A percentile compares a stretch with the other conserved stretches of the same genome.
Evolutionary conservation across 2,329 filamentous ascomycete species (phyloP).

Genomic region (Trichoderma pleuroti): DNA sequence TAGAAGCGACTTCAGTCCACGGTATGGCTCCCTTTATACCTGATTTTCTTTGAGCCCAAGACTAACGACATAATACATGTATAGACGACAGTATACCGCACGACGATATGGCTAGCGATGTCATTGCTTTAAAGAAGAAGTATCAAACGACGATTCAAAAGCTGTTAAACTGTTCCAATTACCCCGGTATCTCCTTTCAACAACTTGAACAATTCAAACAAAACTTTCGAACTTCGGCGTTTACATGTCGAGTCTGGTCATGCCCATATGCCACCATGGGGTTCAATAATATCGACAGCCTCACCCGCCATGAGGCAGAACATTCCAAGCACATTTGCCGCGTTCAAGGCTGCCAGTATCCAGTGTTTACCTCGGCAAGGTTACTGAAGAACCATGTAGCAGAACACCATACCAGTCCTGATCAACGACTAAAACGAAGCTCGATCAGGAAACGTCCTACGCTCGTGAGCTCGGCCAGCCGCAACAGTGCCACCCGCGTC

Average conservation of each 20-base stretch:
- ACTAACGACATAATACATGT: neutral
- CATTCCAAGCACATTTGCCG: neutral
- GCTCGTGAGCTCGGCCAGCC: too few relatives aligned
- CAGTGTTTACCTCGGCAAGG: neutral
- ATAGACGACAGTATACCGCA: neutral
- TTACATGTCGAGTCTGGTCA: conserved; percentile 18
- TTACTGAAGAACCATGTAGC: neutral
- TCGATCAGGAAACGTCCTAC: neutral
- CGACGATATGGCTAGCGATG: neutral
- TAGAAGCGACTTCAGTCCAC: neutral
- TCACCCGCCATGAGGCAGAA: neutral
- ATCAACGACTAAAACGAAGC: neutral
- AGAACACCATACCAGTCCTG: neutral
- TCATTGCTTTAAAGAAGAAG: neutral
- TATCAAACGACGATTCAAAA: conserved; percentile 8
- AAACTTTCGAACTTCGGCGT: conserved; percentile 15
- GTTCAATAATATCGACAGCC: conserved; percentile 18
- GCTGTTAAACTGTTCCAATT: neutral
- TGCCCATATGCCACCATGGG: conserved; percentile 23
- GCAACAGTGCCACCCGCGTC: too few relatives aligned
- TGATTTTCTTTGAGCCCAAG: neutral
- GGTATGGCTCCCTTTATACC: neutral
- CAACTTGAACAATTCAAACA: conserved; percentile 18
- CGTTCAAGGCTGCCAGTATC: neutral
- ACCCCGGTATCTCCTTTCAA: neutral